Conservation (phyloP, 2,329 filamentous ascomycete genomes). For the Apiospora sp. region DNA sequence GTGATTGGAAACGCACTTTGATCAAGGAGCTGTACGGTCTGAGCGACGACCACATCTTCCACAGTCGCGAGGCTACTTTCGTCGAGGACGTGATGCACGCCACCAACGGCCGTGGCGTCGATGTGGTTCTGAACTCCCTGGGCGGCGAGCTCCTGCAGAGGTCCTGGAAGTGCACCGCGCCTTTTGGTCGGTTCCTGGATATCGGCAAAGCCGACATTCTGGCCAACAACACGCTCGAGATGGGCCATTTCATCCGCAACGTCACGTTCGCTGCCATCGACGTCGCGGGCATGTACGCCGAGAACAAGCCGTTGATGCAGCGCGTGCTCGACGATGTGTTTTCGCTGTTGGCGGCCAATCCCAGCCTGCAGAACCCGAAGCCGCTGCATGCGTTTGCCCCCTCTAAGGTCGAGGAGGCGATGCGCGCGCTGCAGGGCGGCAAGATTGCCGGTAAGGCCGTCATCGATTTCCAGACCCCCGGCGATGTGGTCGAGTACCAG, state of each 20-base stretch:
- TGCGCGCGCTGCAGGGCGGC: constrained; percentile 23
- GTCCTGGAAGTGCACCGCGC: constrained; percentile 18
- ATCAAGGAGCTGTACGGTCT: constrained; percentile 45
- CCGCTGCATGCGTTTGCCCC: constrained; percentile 17
- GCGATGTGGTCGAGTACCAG: constrained; percentile 4
- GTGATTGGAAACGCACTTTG: constrained; percentile 44
- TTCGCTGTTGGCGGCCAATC: not conserved
- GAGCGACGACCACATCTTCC: constrained; percentile 45
- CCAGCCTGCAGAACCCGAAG: not conserved
- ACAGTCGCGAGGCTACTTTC: constrained; percentile 44
- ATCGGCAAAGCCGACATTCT: constrained; percentile 25
- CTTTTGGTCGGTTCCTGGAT: constrained; percentile 21
- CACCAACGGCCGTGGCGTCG: constrained; percentile 45
- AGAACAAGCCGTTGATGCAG: constrained; percentile 19
- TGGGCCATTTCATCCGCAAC: constrained; percentile 22
- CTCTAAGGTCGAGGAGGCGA: not conserved
- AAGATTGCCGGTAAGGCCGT: constrained; percentile 19
- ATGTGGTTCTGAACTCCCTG: constrained; percentile 53
- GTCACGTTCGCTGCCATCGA: constrained; percentile 23
- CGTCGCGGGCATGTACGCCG: constrained; percentile 20
- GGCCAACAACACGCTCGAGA: constrained; percentile 20
- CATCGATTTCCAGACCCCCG: constrained; percentile 7
- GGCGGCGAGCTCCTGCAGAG: constrained; percentile 37
- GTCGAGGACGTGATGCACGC: constrained; percentile 40
- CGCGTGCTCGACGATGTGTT: constrained; percentile 17